A percentile compares a stretch with the other conserved stretches of the same genome.
Evolutionary conservation across 345 rosid species (phyloP).

Genomic region (Brassica rapa): DNA sequence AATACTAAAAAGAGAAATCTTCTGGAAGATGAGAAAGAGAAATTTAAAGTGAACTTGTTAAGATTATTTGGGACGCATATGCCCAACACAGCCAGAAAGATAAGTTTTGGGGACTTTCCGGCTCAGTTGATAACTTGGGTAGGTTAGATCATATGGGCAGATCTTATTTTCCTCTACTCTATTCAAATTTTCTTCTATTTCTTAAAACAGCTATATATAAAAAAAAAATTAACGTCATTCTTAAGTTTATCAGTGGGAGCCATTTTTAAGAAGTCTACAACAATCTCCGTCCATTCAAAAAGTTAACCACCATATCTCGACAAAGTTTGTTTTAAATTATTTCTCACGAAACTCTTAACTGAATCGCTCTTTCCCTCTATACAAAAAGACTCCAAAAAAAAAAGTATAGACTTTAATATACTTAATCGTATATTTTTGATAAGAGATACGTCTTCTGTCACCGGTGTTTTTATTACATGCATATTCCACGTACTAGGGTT

Average conservation of each 20-base stretch:
- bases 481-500: too few relatives aligned
- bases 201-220: neutral
- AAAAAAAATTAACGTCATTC: neutral
- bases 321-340: too few relatives aligned
- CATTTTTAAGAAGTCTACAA: too few relatives aligned
- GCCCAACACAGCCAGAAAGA: slow-evolving; percentile 11
- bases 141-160: slow-evolving; percentile 33
- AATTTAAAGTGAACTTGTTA: slow-evolving; percentile 29
- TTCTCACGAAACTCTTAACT: too few relatives aligned
- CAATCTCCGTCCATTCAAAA: too few relatives aligned
- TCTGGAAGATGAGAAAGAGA: slow-evolving; percentile 37
- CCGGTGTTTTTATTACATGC: too few relatives aligned
- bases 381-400: too few relatives aligned
- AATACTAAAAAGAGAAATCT: slow-evolving; percentile 7
- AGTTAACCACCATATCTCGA: too few relatives aligned
- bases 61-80: slow-evolving; percentile 25
- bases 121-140: slow-evolving; percentile 32
- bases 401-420: too few relatives aligned
- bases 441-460: too few relatives aligned
- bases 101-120: slow-evolving; percentile 9
- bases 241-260: neutral
- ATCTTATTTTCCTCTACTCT: slow-evolving; percentile 22
- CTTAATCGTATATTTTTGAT: too few relatives aligned
- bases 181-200: neutral
- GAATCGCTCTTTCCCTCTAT: too few relatives aligned